Base-by-base conservation (phyloP, 768 basidiomycete species). In the Naematelia aurantialba region DNA sequence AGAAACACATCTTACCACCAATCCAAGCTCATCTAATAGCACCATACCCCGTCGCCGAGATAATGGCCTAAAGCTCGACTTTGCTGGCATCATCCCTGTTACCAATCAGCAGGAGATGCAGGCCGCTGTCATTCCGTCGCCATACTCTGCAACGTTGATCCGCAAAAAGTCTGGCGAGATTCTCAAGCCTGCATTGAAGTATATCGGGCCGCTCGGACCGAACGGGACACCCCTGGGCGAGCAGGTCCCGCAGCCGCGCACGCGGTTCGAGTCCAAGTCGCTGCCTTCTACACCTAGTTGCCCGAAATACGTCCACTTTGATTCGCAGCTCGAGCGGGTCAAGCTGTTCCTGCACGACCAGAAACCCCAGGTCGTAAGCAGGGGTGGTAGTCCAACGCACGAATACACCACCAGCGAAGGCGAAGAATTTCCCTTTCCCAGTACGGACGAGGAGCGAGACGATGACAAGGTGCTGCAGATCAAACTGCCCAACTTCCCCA, bases 101-200 rank as follows among this genome's bases (percentile, higher is more conserved):
- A 44, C 55, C 1, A 52, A 50, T n/a, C 51, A 52, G 3, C 27
- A 47, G 19, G 67, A 63, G 19, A 34, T 58, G 12, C 58, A 61
- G 29, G 61, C 65, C 8, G 64, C 71, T 30, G 52, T 52, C 30
- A 56, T 72, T n/a, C 56, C 61, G 17, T 70, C 73, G 14, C 79
- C 81, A 52, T 73, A 63, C 47, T 30, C 59, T 19, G 60, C 67
- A 21, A 62, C 58, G 24, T 79, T 88, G 53, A 80, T 90, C 30
- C 85, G 91, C 60, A 97, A 97, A 78, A 97, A 96, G 79, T 90
- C 89, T 13, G 93, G 94, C 34, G 89, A 96, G 78, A 85, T 89
- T 3, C 85, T 98, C 70, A 92, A 91, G 76, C 86, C 91, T 2
- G 91, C 92, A 1, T 82, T 97, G 65, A 98, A 96, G 79, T 80